Evolutionary conservation across 495 filamentous ascomycete genomes (phyloP), one percentile per base, ranked within the genome.

Genomic region (Daldinia caldariorum): DNA sequence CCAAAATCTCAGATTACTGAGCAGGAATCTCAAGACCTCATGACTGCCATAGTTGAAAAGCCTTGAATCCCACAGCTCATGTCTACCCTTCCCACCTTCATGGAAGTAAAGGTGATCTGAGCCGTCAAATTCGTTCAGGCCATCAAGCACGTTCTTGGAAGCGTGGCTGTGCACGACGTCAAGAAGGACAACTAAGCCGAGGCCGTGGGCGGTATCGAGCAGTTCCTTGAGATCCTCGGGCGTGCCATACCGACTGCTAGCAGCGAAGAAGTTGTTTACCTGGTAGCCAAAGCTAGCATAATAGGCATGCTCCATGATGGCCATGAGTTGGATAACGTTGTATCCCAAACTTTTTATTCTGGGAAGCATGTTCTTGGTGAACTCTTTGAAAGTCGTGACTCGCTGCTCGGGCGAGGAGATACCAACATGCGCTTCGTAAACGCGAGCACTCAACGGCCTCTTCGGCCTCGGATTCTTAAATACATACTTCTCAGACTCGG

Each of bases 281-380:
- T 99, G 95, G 79, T 99, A 99, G 37, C 95, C 95, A 74, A 99
- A 99, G 72, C 94, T 97, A 69, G 95, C 95, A 79, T 99, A 99
- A 83, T 99, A 99, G 31, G 95, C 94, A 81, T 99, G 95, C 78
- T 99, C 95, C 93, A 98, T 98, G 72, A 99, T 86, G 43, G 95
- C 95, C 95, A 99, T 99, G 70, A 99, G 84, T 79, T 99, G 95
- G 72, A 99, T 97, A 43, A 94, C 91, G 81, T 99, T 97, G 82
- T 99, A 99, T 60, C 94, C 95, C 61, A 97, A 84, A 72, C 87
- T 83, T 74, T 94, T 89, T 81, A 99, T 97, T 66, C 94, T 89
- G 8, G 94, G 93, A 7, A 99, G 86, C 86, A 95, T 91, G 78
- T 91, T 91, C 72, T 88, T 85, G 14, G 96, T 98, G 81, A 99